Conservation (phyloP, 2,329 filamentous ascomycete species). For the Bisporella sp. region DNA sequence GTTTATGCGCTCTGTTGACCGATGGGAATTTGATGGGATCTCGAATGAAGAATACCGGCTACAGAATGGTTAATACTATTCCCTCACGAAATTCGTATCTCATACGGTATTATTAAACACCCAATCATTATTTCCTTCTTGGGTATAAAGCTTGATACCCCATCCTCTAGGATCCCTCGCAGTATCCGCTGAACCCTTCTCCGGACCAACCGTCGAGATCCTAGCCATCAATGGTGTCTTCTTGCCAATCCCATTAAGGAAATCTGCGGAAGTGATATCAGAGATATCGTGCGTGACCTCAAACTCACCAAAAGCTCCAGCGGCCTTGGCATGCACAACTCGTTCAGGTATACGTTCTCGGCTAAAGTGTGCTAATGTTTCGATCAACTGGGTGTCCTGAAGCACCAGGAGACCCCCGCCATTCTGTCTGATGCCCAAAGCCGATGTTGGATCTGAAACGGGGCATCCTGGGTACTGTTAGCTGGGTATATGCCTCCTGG, state of each 20-base stretch:
- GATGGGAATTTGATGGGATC: slow-evolving; percentile 42
- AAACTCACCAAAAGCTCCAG: slow-evolving; percentile 36
- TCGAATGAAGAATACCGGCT: slow-evolving; percentile 58
- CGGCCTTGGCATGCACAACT: slow-evolving; percentile 59
- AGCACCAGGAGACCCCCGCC: slow-evolving; percentile 36
- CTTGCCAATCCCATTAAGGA: slow-evolving; percentile 50
- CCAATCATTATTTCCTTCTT: slow-evolving; percentile 44
- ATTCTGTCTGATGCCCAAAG: neutral
- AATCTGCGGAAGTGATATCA: slow-evolving; percentile 46
- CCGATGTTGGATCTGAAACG: neutral
- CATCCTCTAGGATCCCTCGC: slow-evolving; percentile 42
- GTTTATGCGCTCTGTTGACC: slow-evolving; percentile 38
- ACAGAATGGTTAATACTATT: neutral
- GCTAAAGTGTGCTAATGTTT: slow-evolving; percentile 47
- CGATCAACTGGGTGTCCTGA: slow-evolving; percentile 59
- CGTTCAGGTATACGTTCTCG: slow-evolving; percentile 42
- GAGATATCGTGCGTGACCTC: slow-evolving; percentile 53
- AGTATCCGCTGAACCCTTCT: slow-evolving; percentile 39
- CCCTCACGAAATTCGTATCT: neutral
- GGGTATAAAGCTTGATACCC: slow-evolving; percentile 43
- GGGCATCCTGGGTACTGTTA: neutral
- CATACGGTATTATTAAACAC: slow-evolving; percentile 34
- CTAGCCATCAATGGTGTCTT: slow-evolving; percentile 48
- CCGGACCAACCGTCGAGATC: slow-evolving; percentile 38
- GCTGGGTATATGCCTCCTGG: too few relatives aligned